Evolutionary conservation across 1,284 basidiomycete genomes (phyloP), one percentile per base, ranked within the genome.

Genomic region (Grifola frondosa): DNA sequence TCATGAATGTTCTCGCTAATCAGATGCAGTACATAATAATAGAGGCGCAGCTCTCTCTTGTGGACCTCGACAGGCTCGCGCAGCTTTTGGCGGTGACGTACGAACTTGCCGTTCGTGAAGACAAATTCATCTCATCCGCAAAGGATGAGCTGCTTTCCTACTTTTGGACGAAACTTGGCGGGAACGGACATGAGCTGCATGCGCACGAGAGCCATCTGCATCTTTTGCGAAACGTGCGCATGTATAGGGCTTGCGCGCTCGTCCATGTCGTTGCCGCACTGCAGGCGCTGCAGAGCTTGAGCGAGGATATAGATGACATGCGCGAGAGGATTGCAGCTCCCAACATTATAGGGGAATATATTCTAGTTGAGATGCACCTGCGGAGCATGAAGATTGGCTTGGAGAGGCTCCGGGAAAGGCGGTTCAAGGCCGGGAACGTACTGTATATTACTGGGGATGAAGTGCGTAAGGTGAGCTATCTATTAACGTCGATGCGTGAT

Each of bases 351-450:
- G 79, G 75, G 5, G 64, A 74, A 15, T 66, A 64, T 26, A 69
- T 87, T n/a, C 82, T 84, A 3, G 63, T 82, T 3, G 77, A 82
- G 44, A 83, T 88, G 19, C 84, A 88, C 53, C 78, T 88, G 62
- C 75, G 75, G 63, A 84, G 80, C 48, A 85, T 88, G 50, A 67
- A 66, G 56, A 68, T 57, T 31, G 84, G 86, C 9, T 54, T 88
- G 52, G 74, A 84, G 50, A 72, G 84, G 55, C 53, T 88, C 57
- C 75, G 73, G 56, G 77, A 81, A 53, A 71, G 79, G 11, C 70
- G 81, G 50, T 56, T 66, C 37, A 63, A 61, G 34, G 66, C 67
- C 13, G 67, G 52, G 42, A 50, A 60, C n/a, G n/a, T n/a, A n/a
- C n/a, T n/a, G n/a, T n/a, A n/a, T n/a, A n/a, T n/a, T n/a, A n/a